Percentiles rank a stretch among this genome's conserved stretches.
These are phyloP conservation scores for Cyamopsis tetragonoloba DNA, from an alignment of 306 rosid species.

Conservation along the genomic window DNA sequence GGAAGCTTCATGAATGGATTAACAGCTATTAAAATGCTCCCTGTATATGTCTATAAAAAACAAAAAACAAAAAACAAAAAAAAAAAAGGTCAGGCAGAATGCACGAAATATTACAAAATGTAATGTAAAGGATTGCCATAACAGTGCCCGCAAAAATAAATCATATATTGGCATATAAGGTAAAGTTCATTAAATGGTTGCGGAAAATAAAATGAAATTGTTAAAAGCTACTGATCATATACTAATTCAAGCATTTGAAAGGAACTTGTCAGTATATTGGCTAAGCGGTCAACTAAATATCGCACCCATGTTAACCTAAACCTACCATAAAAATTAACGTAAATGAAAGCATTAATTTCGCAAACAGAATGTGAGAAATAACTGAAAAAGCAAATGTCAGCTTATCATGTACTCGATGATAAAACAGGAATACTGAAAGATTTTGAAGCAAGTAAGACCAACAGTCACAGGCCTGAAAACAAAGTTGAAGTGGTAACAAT, in stretches of 20 bases:
- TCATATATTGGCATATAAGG: neutral
- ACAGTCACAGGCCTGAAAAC: neutral
- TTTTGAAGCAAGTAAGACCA: neutral
- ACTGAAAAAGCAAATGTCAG: neutral
- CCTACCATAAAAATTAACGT: neutral
- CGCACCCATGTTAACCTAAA: conserved; percentile 1
- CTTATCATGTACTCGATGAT: neutral
- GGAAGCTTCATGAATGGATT: conserved; percentile 94
- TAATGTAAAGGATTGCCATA: neutral
- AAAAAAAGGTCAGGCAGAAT: conserved; percentile 9
- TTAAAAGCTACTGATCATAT: neutral
- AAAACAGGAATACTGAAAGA: neutral
- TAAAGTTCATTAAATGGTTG: neutral
- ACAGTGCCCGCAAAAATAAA: neutral
- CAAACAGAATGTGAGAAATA: conserved; percentile 3
- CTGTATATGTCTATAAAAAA: conserved; percentile 68
- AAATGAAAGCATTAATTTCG: conserved; percentile 3
- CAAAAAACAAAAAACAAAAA: conserved; percentile 8
- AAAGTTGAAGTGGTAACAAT: neutral
- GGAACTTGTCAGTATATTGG: neutral
- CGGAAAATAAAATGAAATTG: too few relatives aligned
- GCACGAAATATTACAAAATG: neutral
- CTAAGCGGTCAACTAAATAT: neutral
- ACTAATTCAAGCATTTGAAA: neutral
- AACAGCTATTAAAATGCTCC: conserved; percentile 87